Evolutionary conservation across 225 moss, liverwort and hornwort genomes (phyloP).

Genomic region (Physcomitrium patens): DNA sequence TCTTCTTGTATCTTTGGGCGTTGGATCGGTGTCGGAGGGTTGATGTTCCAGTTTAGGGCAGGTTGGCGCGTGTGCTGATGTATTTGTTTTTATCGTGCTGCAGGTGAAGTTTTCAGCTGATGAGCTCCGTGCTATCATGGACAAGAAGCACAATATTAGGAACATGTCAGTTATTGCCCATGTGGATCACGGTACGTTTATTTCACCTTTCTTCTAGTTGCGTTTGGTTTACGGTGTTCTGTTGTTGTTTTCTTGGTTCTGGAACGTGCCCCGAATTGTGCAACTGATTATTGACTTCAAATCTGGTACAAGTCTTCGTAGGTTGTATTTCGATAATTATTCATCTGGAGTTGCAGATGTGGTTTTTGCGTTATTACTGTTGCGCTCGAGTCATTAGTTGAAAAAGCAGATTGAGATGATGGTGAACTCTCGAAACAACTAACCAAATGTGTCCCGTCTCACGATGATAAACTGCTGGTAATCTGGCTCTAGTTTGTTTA

Average conservation of each 20-base stretch:
- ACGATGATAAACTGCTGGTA: no score
- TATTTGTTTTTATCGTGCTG: neutral
- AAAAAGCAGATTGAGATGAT: no score
- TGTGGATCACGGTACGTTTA: constrained; percentile 30
- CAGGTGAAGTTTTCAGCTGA: constrained; percentile 38
- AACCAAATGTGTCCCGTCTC: no score
- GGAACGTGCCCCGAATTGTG: neutral
- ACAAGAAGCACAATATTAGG: constrained; percentile 40
- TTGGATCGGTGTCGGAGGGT: neutral
- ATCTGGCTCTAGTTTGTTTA: no score
- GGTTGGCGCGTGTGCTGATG: neutral
- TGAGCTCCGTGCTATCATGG: constrained; percentile 36
- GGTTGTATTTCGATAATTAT: no score
- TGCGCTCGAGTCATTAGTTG: no score
- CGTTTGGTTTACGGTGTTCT: neutral
- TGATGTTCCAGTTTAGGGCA: neutral
- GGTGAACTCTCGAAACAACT: no score
- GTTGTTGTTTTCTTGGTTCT: neutral
- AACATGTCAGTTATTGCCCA: constrained; percentile 40
- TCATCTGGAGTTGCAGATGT: no score
- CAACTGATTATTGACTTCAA: neutral
- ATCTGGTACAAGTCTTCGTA: no score
- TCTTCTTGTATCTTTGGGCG: neutral
- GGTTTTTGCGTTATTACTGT: no score
- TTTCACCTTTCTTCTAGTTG: neutral